Evolutionary conservation across 2,329 filamentous ascomycete genomes (phyloP).

Genomic region (Arthrobotrys pseudoclavata): DNA sequence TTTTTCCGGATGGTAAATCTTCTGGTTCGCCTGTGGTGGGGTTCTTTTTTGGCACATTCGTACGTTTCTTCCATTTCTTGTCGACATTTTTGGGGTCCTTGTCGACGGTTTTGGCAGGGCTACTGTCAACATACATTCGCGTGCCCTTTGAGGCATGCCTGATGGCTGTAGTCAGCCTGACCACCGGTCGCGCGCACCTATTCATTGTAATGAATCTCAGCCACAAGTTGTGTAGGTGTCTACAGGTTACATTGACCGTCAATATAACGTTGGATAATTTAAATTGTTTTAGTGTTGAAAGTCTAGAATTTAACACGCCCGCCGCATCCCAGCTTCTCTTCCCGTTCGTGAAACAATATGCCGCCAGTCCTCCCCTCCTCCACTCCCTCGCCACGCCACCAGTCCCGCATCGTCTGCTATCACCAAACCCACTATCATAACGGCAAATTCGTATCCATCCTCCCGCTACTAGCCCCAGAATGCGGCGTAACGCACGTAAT

Average conservation of each 20-base stretch:
- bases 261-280: not conserved
- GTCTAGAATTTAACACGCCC: slow-evolving; percentile 6
- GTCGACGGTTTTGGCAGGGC: not conserved
- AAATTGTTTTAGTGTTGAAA: slow-evolving; percentile 14
- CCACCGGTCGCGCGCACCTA: slow-evolving; percentile 5
- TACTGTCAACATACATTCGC: not conserved
- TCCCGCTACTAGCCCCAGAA: slow-evolving; percentile 73
- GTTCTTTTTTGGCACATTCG: not conserved
- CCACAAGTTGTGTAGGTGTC: not conserved
- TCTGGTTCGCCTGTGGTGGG: not conserved
- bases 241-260: not conserved
- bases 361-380: slow-evolving; percentile 62
- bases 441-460: slow-evolving; percentile 73
- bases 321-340: slow-evolving; percentile 5
- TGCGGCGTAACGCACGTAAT: slow-evolving; percentile 84
- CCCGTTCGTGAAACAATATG: slow-evolving; percentile 35
- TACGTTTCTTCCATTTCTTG: not conserved
- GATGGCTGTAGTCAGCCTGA: slow-evolving; percentile 22
- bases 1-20: not conserved
- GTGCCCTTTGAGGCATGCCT: slow-evolving; percentile 4
- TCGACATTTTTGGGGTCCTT: not conserved
- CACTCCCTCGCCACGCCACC: slow-evolving; percentile 12
- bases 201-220: slow-evolving; percentile 14
- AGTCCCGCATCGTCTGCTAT: slow-evolving; percentile 71
- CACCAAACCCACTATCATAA: slow-evolving; percentile 75